Evolutionary conservation across 2,329 filamentous ascomycete genomes (phyloP), one percentile per base, ranked within the genome.

Genomic region (Colletotrichum higginsianum): DNA sequence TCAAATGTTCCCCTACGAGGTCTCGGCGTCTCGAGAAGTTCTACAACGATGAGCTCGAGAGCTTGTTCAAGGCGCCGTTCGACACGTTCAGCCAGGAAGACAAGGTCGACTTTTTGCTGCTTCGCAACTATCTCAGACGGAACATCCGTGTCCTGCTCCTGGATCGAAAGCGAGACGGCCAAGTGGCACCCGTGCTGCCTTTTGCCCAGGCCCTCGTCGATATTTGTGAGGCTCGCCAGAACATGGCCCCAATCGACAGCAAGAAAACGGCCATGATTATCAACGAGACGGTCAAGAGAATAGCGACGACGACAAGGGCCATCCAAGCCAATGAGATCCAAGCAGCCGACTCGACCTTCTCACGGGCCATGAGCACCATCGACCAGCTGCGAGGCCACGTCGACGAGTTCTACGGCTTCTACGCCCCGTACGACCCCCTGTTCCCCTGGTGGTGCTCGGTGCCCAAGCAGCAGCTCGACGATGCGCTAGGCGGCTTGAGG

Each of bases 391-490:
- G 80, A 0, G 61, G 44, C 0, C 82, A 84, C 60, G 77, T 90
- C 0, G 73, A 78, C 2, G 87, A 90, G 73, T 85, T 84, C 75
- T 84, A 82, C 65, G 70, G 60, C 0, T 91, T 90, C 75, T 90
- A 88, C 76, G 79, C 81, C 40, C 84, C 84, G 3, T 90, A 90
- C 74, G 86, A 90, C 72, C 88, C 89, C 0, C 67, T 83, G 16
- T 90, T 89, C 65, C 84, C 87, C 52, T 90, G 87, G 86, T 91
- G 89, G 89, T 83, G 85, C 0, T 77, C 80, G 0, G 76, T 80
- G 7, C 86, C 87, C 0, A 87, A 85, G 74, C 74, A 78, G 2
- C 76, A 79, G 2, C 78, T 87, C 3, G 77, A 84, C 30, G 71
- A 73, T 2, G 78, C 80, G 0, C 76, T 89, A 4, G 74, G 78